Conservation (phyloP, 1,284 basidiomycete species). For the Ganoderma resinaceum region DNA sequence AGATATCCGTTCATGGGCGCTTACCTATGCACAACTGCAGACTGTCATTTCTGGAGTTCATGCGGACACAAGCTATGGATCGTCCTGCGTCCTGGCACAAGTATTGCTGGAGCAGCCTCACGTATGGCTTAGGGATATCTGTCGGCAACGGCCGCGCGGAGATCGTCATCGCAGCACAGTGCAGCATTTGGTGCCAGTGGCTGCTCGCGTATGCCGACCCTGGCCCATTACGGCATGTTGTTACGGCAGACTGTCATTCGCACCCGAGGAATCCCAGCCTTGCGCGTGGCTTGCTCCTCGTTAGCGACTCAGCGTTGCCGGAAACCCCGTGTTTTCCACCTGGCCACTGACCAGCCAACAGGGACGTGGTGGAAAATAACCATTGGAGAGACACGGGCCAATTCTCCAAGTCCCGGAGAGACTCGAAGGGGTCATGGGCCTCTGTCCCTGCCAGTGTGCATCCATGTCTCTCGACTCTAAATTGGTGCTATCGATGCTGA, state of each 20-base stretch:
- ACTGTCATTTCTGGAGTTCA: background rate
- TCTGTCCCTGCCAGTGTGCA: background rate
- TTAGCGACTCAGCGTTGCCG: background rate
- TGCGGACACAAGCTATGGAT: background rate
- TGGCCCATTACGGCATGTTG: constrained; percentile 1
- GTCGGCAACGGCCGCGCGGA: background rate
- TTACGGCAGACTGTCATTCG: background rate
- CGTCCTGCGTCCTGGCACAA: background rate
- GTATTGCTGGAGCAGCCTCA: background rate
- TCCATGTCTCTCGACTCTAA: background rate
- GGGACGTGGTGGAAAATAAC: background rate
- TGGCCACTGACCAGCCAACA: background rate
- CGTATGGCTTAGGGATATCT: background rate
- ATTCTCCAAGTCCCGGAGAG: too few species aligned
- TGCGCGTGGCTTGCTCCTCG: background rate
- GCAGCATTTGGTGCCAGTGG: background rate
- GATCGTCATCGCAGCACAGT: background rate
- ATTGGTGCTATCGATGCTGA: background rate
- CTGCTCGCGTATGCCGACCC: background rate
- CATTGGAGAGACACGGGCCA: too few species aligned
- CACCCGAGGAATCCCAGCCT: background rate
- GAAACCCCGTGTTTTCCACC: background rate
- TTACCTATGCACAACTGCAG: background rate
- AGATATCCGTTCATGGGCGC: background rate
- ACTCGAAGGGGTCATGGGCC: background rate